A percentile compares a stretch with the other conserved stretches of the same genome.
Evolutionary conservation across 495 filamentous ascomycete species (phyloP).

Genomic region (Hypomontagnella submonticulosa): DNA sequence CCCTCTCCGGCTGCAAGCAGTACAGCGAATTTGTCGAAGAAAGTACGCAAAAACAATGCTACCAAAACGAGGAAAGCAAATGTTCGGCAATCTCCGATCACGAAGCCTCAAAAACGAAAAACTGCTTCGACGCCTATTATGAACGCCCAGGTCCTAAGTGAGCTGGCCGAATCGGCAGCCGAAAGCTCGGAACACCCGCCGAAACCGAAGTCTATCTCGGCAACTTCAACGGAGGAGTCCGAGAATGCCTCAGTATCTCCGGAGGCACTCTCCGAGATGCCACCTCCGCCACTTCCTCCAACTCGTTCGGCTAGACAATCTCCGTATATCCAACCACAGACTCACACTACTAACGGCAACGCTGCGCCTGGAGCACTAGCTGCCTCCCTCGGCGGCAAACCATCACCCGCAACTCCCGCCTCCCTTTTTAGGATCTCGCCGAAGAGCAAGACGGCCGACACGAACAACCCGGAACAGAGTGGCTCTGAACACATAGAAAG

Average conservation of each 20-base stretch:
- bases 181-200: conserved; percentile 37
- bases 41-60: conserved; percentile 57
- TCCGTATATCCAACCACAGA: conserved; percentile 60
- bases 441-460: conserved; percentile 48
- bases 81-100: conserved; percentile 84
- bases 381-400: conserved; percentile 48
- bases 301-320: conserved; percentile 60
- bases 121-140: conserved; percentile 66
- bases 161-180: conserved; percentile 56
- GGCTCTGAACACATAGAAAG: conserved; percentile 73
- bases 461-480: conserved; percentile 50
- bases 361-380: conserved; percentile 28
- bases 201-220: conserved; percentile 49
- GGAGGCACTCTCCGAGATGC: conserved; percentile 66
- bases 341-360: conserved; percentile 45
- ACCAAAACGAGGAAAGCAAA: conserved; percentile 60
- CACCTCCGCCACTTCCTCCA: conserved; percentile 65
- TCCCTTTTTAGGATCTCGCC: conserved; percentile 79
- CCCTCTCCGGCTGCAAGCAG: conserved; percentile 49
- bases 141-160: conserved; percentile 65
- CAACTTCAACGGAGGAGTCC: conserved; percentile 55
- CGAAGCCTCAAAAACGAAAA: conserved; percentile 79
- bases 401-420: conserved; percentile 79
- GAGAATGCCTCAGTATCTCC: conserved; percentile 67
- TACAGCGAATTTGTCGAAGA: conserved; percentile 57